Base-by-base conservation (phyloP, 75 land plant genomes). In the Cunninghamia lanceolata region DNA sequence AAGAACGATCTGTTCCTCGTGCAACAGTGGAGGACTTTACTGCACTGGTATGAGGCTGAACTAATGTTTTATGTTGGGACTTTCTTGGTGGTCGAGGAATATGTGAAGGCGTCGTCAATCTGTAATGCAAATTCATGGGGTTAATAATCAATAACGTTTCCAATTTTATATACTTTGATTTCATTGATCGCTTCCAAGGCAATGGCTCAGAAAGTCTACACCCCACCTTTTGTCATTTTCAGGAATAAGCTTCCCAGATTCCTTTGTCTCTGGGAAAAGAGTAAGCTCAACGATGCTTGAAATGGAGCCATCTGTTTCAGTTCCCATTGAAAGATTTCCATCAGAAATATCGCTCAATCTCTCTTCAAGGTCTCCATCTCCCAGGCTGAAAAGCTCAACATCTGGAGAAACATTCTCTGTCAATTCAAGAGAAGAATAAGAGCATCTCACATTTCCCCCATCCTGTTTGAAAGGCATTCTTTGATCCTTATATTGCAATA, bases 281-380 rank as follows among this genome's bases (percentile, higher is more conserved):
- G 91, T 89, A 85, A 84, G 90, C 89, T 91, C 94, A 63, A 91
- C 91, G 34, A 86, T 82, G 73, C 93, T 91, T 63, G 83, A 68
- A 0, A 93, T 88, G 71, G 93, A 94, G 25, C 93, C 92, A 84
- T 94, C 95, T 30, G 94, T 94, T 86, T 94, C 95, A 83, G 94
- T 90, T 86, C 93, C 94, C 91, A 91, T 87, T 3, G 91, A 91
- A 53, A 94, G 91, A 46, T 50, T 89, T 35, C 93, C 87, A 91
- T 94, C 95, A 77, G 94, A 92, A 85, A 94, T 93, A 45, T 94
- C 95, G 86, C 95, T 94, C 54, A 93, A 87, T 85, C 94, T 89
- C 83, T 91, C 94, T 15, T 93, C 95, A 15, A 89, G 90, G 42
- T 91, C 94, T 35, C 81, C 92, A 90, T 91, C 93, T 40, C 86